Conservation (phyloP, 2,329 filamentous ascomycete genomes). For the Botrytis paeoniae region DNA sequence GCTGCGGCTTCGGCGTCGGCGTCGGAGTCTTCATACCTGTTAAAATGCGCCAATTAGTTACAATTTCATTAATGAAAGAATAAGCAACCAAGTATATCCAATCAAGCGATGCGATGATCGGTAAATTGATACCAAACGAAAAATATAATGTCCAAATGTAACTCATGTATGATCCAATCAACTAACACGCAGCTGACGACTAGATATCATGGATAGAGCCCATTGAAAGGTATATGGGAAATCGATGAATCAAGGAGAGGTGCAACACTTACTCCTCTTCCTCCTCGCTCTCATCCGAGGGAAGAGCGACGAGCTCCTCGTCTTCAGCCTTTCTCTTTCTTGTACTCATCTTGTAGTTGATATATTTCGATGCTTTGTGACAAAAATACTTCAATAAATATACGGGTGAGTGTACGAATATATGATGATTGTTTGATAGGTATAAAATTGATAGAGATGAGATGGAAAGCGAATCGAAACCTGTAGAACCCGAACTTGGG, state of each 20-base stretch:
- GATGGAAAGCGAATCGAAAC: not conserved
- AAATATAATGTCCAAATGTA: not conserved
- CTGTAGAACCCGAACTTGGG: not conserved
- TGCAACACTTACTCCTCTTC: constrained; percentile 34
- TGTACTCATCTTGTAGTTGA: constrained; percentile 23
- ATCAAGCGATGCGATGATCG: not conserved
- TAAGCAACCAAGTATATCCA: not conserved
- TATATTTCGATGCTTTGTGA: not conserved
- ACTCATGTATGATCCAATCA: not conserved
- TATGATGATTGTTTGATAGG: not conserved
- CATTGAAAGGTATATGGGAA: not conserved
- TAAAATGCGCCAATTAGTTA: constrained; percentile 21
- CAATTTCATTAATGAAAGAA: not conserved
- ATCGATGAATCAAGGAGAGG: not conserved
- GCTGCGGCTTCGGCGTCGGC: constrained; percentile 31
- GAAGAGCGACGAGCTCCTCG: constrained; percentile 36
- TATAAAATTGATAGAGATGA: not conserved
- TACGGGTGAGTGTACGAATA: not conserved
- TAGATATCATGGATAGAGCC: not conserved
- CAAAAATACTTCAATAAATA: not conserved
- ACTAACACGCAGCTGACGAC: not conserved
- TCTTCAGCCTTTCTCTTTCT: constrained; percentile 34
- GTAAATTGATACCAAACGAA: not conserved
- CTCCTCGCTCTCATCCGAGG: constrained; percentile 34
- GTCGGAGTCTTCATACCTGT: constrained; percentile 39